Evolutionary conservation across 768 basidiomycete species (phyloP).

Genomic region (Psilocybe subaeruginosa): DNA sequence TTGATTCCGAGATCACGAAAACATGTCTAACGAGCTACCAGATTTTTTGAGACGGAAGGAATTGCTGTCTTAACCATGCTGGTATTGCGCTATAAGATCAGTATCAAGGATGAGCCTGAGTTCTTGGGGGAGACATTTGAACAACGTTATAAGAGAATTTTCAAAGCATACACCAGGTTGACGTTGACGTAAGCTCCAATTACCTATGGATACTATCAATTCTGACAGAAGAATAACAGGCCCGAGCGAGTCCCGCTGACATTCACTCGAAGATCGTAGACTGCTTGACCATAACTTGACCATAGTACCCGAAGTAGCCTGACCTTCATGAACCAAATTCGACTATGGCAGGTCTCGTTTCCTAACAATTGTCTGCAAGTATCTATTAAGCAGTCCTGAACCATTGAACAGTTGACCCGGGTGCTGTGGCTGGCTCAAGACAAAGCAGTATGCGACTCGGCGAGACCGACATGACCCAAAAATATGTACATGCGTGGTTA

Average conservation of each 20-base stretch:
- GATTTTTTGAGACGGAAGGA: slow-evolving; percentile 54
- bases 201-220: not conserved
- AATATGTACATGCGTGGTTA: too few species aligned
- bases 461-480: too few species aligned
- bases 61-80: slow-evolving; percentile 52
- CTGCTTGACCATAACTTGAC: too few species aligned
- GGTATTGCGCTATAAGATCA: slow-evolving; percentile 46
- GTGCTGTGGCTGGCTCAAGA: too few species aligned
- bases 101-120: slow-evolving; percentile 51
- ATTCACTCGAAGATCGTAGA: not conserved
- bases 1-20: not conserved
- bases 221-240: not conserved
- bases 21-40: not conserved
- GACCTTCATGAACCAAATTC: too few species aligned
- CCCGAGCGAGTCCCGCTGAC: not conserved
- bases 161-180: too few species aligned
- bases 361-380: too few species aligned
- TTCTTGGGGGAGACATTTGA: slow-evolving; percentile 50
- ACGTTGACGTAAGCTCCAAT: not conserved
- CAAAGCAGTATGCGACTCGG: too few species aligned
- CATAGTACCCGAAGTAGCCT: too few species aligned
- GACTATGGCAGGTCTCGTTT: too few species aligned
- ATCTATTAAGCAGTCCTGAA: too few species aligned
- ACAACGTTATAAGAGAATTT: slow-evolving; percentile 38
- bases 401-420: too few species aligned